Evolutionary conservation across 2,329 filamentous ascomycete species (phyloP).

Genomic region (Phialemoniopsis sp.): DNA sequence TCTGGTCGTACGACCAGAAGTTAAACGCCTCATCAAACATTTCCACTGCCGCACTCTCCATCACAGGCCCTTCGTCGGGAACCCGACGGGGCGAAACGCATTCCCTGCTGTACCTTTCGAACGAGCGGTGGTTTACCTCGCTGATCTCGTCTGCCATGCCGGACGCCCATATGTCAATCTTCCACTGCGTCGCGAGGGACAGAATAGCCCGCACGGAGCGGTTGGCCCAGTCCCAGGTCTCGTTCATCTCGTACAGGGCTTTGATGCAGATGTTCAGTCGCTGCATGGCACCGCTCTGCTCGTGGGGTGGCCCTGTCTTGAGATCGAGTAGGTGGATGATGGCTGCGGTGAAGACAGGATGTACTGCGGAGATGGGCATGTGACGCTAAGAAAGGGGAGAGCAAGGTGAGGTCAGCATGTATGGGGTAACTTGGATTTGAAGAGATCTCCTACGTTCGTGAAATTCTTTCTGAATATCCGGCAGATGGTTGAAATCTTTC

Average conservation of each 20-base stretch:
- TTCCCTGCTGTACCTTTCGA: not conserved
- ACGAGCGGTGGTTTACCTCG: not conserved
- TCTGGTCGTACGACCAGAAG: too few species aligned
- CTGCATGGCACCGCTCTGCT: not conserved
- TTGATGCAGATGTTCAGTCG: not conserved
- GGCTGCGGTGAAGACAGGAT: not conserved
- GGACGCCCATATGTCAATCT: not conserved
- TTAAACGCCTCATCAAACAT: too few species aligned
- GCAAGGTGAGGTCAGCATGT: too few species aligned
- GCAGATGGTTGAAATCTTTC: not conserved
- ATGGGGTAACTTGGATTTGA: too few species aligned
- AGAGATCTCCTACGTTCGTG: not conserved
- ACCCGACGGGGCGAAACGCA: not conserved
- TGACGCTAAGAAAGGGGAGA: not conserved
- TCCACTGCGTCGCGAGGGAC: not conserved
- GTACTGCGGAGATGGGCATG: slow-evolving; percentile 1
- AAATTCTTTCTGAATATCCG: not conserved
- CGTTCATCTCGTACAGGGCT: not conserved
- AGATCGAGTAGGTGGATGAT: slow-evolving; percentile 1
- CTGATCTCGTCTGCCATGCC: not conserved
- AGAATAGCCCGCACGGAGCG: not conserved
- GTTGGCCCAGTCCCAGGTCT: slow-evolving; percentile 2
- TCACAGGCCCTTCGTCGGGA: too few species aligned
- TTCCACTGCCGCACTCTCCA: too few species aligned
- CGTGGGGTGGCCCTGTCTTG: not conserved